A percentile compares a stretch with the other conserved stretches of the same genome.
phyloP scores from a whole-genome alignment of 148 eudicot species.

The Vaccinium vitisidaea region DNA sequence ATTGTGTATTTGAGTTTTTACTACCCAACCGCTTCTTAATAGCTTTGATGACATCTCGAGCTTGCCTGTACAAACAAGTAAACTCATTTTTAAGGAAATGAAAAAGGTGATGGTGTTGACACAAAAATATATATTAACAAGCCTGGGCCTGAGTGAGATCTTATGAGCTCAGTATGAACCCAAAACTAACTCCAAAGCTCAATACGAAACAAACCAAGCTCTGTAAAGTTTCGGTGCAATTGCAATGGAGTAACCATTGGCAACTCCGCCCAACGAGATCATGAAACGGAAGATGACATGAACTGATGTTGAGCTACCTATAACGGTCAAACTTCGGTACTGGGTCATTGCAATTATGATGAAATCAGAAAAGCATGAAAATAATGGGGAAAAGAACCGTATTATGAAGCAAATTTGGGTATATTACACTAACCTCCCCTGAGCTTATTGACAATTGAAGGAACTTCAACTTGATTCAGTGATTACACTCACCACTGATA shows the following conservation, averaged over 20 bases:
- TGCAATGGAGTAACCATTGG: background rate
- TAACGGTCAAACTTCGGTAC: background rate
- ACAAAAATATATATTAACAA: background rate
- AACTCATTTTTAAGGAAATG: background rate
- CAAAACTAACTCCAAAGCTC: background rate
- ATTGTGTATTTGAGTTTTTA: constrained; percentile 71
- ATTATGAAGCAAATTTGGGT: background rate
- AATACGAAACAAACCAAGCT: background rate
- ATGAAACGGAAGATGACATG: background rate
- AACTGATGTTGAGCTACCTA: background rate
- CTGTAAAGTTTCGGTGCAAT: too few relatives aligned
- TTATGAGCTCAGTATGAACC: background rate
- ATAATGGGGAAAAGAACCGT: background rate
- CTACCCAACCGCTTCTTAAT: constrained; percentile 86
- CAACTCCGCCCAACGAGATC: background rate
- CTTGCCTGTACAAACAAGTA: constrained; percentile 57
- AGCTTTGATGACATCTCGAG: constrained; percentile 81
- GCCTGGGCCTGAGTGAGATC: background rate
- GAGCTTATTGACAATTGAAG: background rate
- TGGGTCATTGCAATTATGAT: background rate
- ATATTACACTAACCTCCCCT: background rate
- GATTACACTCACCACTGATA: background rate
- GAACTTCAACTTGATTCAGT: background rate
- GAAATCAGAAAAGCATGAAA: background rate
- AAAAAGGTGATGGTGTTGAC: background rate